Evolutionary conservation across 2,329 filamentous ascomycete genomes (phyloP), one percentile per base, ranked within the genome.

Genomic region (Verticillium nonalfalfae): DNA sequence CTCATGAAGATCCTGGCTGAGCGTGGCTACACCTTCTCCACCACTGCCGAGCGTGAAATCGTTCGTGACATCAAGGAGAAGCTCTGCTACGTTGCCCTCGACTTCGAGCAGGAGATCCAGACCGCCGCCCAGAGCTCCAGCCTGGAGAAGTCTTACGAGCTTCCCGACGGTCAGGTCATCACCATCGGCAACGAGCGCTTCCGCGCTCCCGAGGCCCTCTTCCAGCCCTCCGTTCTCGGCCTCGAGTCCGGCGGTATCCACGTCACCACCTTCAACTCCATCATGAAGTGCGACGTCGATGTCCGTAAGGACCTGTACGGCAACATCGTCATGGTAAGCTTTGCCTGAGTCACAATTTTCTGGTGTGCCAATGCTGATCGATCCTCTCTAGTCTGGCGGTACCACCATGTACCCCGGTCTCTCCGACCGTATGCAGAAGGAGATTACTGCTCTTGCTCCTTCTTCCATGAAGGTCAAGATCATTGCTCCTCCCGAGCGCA

Each of bases 381-480:
- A 13, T 56, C 3, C 59, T 26, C 26, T 26, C 71, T 58, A 97
- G 93, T 99, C 95, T 87, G 95, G 95, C 90, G 95, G 95, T 88
- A 99, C 95, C 77, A 99, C 95, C 80, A 98, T 99, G 95, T 99
- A 98, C 87, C 95, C 95, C 74, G 95, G 95, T 93, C 96, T 99
- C 82, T 96, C 93, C 80, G 95, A 99, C 87, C 95, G 95, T 88
- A 98, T 99, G 95, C 95, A 99, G 85, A 98, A 99, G 92, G 95
- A 99, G 87, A 98, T 99, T 80, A 98, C 93, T 79, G 90, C 93
- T 78, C 91, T 99, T 83, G 95, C 95, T 78, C 95, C 95, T 76
- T 98, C 95, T 70, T 97, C 93, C 76, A 98, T 99, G 95, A 98
- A 98, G 92, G 94, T 99, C 88, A 98, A 98, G 91, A 98, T 99